A percentile compares a stretch with the other conserved stretches of the same genome.
Evolutionary conservation across 768 basidiomycete species (phyloP).

Genomic region (Podaxis sp.): DNA sequence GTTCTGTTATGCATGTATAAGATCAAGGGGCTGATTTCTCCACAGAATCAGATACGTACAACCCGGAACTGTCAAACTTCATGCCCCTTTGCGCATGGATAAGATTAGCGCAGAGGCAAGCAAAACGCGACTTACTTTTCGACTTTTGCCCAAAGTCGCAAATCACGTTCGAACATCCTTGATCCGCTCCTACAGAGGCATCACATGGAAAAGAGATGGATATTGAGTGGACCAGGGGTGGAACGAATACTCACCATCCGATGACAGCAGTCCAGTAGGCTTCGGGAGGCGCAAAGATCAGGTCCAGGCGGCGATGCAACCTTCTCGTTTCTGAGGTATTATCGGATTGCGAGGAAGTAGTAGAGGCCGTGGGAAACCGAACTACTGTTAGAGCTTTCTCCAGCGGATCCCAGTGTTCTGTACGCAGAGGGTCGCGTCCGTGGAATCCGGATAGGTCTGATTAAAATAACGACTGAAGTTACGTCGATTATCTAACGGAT

Average conservation of each 20-base stretch:
- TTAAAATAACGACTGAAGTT: not conserved
- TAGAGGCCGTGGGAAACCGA: conserved; percentile 41
- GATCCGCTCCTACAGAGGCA: conserved; percentile 66
- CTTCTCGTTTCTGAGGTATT: conserved; percentile 18
- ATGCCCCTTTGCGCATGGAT: conserved; percentile 44
- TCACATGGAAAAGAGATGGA: not conserved
- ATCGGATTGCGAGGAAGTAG: not conserved
- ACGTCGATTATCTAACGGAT: not conserved
- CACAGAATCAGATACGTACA: conserved; percentile 39
- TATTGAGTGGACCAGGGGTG: not conserved
- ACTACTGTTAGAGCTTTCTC: conserved; percentile 86
- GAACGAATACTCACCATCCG: conserved; percentile 58
- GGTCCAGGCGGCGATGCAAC: conserved; percentile 69
- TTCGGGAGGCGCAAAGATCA: conserved; percentile 75
- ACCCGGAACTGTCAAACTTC: conserved; percentile 80
- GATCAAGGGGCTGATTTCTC: not conserved
- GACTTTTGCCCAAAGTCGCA: conserved; percentile 69
- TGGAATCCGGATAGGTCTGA: conserved; percentile 62
- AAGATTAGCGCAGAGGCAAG: not conserved
- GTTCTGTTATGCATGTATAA: conserved; percentile 34
- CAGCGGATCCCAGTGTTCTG: conserved; percentile 71
- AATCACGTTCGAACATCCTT: conserved; percentile 84
- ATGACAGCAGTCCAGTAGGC: conserved; percentile 87
- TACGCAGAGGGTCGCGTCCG: conserved; percentile 46
- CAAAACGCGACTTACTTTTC: conserved; percentile 37